Evolutionary conservation across 192 early-diverging fungal species (phyloP), one percentile per base, ranked within the genome.

Genomic region (Coemansia sp.): DNA sequence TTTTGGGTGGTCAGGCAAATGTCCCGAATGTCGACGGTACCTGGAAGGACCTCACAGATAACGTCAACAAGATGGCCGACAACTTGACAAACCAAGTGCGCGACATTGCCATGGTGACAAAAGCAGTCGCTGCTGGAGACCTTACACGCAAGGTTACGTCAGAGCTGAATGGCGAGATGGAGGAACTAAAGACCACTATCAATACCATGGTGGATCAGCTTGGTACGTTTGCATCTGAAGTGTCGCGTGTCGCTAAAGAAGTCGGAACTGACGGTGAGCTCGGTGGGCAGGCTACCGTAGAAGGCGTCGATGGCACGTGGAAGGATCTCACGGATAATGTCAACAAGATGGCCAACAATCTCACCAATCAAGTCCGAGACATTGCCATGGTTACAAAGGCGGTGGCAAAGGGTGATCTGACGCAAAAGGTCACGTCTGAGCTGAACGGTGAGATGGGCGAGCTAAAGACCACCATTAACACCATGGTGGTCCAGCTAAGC

Each of bases 211-310:
- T 90, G 17, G 85, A 86, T 62, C 86, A 86, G 54, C 68, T 90
- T 6, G 70, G 75, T 19, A 79, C 73, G 10, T 90, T 90, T 79
- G 86, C 88, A 3, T 64, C 67, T 6, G 88, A 90, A 68, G 88
- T 90, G 3, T 81, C 88, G 1, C 72, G 88, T 47, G 86, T 90
- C 2, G 73, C 86, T 5, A 75, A 75, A 22, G 88, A 90, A 72
- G 88, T 90, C 17, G 88, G 88, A 2, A 88, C 86, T 0, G 86
- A 88, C n/a, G 88, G 88, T 5, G 73, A 73, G 21, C 69, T 90
- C 6, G 86, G 88, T 15, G 88, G 87, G 1, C 85, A 87, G 62
- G 88, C 88, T 37, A 65, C 73, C 3, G 88, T 90, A 2, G 71
- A 56, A 38, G 79, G 61, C 25, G 88, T 88, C 0, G 83, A 63